A percentile compares a stretch with the other conserved stretches of the same genome.
Evolutionary conservation across 2,329 filamentous ascomycete species (phyloP).

Genomic region (Pseudogymnoascus sp.): DNA sequence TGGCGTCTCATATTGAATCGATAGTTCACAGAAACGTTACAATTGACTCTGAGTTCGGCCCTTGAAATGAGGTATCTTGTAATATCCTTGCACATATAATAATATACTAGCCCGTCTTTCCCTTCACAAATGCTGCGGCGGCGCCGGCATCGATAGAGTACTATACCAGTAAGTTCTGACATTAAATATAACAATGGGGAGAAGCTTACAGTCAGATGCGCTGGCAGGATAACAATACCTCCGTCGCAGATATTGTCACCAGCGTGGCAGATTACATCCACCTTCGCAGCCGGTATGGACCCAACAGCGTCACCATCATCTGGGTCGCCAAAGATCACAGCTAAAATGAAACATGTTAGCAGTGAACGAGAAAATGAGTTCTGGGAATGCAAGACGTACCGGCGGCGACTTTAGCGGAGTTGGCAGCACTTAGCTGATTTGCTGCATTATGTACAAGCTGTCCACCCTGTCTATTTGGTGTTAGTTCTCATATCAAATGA

Average conservation of each 20-base stretch:
- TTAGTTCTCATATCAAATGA: not conserved
- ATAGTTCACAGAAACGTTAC: not conserved
- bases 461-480: constrained; percentile 13
- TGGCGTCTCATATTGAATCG: not conserved
- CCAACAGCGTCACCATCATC: constrained; percentile 18
- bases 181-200: too few species aligned
- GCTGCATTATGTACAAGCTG: constrained; percentile 24
- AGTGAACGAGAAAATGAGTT: not conserved
- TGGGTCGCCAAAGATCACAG: constrained; percentile 24
- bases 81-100: not conserved
- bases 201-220: constrained; percentile 15
- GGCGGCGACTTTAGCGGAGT: constrained; percentile 15
- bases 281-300: constrained; percentile 15
- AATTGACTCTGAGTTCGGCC: not conserved
- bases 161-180: not conserved
- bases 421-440: constrained; percentile 13
- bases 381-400: constrained; percentile 11
- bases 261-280: constrained; percentile 20
- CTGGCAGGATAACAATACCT: constrained; percentile 10
- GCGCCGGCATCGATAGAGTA: constrained; percentile 9
- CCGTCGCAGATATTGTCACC: constrained; percentile 20
- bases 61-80: not conserved
- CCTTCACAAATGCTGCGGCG: constrained; percentile 9
- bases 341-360: constrained; percentile 10
- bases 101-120: not conserved